phyloP scores from a whole-genome alignment of 805 yeast genomes.

The Lipomyces anomalus region DNA sequence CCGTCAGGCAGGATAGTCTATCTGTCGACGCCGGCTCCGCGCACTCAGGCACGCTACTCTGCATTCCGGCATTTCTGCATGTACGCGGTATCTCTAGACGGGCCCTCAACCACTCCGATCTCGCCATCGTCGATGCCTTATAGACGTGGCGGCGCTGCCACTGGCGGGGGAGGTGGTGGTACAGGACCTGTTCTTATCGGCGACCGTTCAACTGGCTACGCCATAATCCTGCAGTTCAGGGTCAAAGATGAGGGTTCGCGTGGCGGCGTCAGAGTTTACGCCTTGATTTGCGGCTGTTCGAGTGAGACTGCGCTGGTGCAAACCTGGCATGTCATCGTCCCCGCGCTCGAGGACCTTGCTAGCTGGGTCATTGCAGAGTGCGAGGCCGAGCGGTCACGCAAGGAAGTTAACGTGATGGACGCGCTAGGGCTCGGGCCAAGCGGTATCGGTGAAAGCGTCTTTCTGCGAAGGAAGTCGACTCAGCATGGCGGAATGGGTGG shows the following conservation, averaged over 20 bases:
- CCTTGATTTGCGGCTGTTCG: conserved; percentile 4
- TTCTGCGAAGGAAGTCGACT: background rate
- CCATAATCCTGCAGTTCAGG: conserved; percentile 6
- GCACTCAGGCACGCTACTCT: conserved; percentile 25
- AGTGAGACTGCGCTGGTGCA: conserved; percentile 5
- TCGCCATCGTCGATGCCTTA: background rate
- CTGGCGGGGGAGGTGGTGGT: conserved; percentile 1
- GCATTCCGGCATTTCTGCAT: conserved; percentile 30
- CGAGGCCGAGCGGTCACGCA: conserved; percentile 1
- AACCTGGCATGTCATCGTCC: conserved; percentile 8
- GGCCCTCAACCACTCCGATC: background rate
- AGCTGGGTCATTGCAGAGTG: conserved; percentile 7
- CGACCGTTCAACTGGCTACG: conserved; percentile 11
- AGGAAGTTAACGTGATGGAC: background rate
- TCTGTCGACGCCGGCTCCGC: conserved; percentile 28
- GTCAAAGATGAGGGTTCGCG: conserved; percentile 7
- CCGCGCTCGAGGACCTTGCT: conserved; percentile 10
- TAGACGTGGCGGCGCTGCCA: conserved; percentile 1
- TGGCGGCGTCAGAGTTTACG: conserved; percentile 6
- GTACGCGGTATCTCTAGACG: conserved; percentile 25
- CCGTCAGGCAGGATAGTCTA: conserved; percentile 4
- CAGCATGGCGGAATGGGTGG: background rate
- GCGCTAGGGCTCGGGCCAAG: background rate
- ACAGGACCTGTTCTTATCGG: conserved; percentile 10
- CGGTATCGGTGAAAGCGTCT: background rate